Base-by-base conservation (phyloP, 1,284 basidiomycete species). In the Naganishia albida region DNA sequence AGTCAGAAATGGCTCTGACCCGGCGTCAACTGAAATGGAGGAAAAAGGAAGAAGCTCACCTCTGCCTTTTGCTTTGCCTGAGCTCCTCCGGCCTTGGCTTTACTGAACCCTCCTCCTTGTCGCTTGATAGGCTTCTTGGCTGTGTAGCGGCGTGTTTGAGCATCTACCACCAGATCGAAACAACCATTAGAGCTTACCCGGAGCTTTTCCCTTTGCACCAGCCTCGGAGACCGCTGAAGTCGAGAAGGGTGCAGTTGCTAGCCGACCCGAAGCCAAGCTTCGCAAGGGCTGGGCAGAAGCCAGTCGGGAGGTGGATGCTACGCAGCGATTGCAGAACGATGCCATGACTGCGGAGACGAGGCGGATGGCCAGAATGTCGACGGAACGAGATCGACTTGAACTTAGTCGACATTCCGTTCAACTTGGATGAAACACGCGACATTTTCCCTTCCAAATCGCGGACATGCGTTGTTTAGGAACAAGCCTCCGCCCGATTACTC, bases 161-260 rank as follows among this genome's bases (percentile, higher is more conserved):
- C 13, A 25, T 13, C 2, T 13, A 38, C 20, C 16, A 20, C 28
- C n/a, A n/a, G n/a, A n/a, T n/a, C n/a, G 30, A 20, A 48, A 20
- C 20, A 30, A 38, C 8, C 10, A 53, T 25, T 51, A 25, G 4
- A 13, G 30, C 62, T 50, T 42, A 64, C 62, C 64, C 39, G 60
- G 54, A 42, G 56, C 50, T 34, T 60, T 62, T 16, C 60, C 62
- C 52, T 68, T 68, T 2, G 64, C 67, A n/a, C 64, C 65, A n/a
- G 67, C 67, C 13, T 42, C 20, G 38, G 40, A 25, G 20, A 50
- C 18, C 42, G 63, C 56, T 25, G 63, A 64, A 13, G 56, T 63
- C 52, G 65, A 66, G n/a, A 63, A 51, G 30, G 64, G 30, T 6
- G 48, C 44, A 18, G 43, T 20, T 15, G 49, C 55, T 44, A 59